Evolutionary conservation across 176 grass and related monocot species (phyloP).

Genomic region (Triticum urartu): DNA sequence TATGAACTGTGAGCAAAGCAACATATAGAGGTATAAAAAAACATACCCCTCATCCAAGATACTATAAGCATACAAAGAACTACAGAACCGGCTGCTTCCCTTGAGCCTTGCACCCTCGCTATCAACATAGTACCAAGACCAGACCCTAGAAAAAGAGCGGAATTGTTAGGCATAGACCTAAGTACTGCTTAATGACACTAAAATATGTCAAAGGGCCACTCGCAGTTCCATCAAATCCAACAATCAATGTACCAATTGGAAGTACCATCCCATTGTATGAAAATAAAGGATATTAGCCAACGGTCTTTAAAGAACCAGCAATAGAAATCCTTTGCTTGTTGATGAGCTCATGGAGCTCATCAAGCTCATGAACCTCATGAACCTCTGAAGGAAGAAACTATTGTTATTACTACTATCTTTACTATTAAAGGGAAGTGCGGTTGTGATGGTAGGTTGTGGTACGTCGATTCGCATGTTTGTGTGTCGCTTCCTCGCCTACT

Average conservation of each 20-base stretch:
- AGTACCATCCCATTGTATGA: conserved; percentile 89
- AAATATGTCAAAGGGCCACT: neutral
- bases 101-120: conserved; percentile 89
- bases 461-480: conserved; percentile 68
- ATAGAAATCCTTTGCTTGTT: too few species aligned
- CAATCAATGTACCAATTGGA: conserved; percentile 91
- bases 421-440: neutral
- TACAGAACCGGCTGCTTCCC: conserved; percentile 74
- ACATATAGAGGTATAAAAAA: neutral
- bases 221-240: conserved; percentile 27
- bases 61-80: conserved; percentile 91
- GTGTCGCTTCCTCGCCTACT: too few species aligned
- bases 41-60: conserved; percentile 78
- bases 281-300: conserved; percentile 81
- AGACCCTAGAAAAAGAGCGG: conserved; percentile 54
- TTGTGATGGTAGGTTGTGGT: neutral
- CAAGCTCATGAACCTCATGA: conserved; percentile 21
- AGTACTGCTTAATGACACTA: neutral
- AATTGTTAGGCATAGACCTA: neutral
- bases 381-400: conserved; percentile 44
- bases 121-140: conserved; percentile 90
- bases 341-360: too few species aligned
- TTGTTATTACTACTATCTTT: neutral
- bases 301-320: neutral
- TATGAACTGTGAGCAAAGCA: too few species aligned